A percentile compares a stretch with the other conserved stretches of the same genome.
These are phyloP conservation scores for Diaporthe vexans DNA, from an alignment of 2,329 filamentous ascomycete genomes.

Conservation along the genomic window DNA sequence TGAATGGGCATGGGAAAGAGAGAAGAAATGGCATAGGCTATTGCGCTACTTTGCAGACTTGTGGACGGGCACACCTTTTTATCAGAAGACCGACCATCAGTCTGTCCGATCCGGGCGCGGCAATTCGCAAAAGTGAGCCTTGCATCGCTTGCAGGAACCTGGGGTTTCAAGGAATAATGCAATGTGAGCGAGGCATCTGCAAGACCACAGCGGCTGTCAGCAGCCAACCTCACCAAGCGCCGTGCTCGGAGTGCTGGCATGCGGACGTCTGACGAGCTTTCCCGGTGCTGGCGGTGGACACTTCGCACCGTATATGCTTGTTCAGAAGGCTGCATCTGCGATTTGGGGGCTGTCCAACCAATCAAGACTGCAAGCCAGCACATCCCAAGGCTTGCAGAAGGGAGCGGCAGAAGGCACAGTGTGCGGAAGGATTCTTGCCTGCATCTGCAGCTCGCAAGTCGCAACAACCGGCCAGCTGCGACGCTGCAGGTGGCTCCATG, in stretches of 20 bases:
- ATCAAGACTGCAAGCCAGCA: not conserved
- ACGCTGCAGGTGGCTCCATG: not conserved
- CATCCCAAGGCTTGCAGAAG: not conserved
- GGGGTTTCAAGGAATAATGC: not conserved
- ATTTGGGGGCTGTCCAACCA: not conserved
- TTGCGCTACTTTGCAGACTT: not conserved
- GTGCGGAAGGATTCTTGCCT: not conserved
- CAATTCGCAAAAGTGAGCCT: too few relatives aligned
- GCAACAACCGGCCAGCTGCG: too few relatives aligned
- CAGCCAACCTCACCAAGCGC: too few relatives aligned
- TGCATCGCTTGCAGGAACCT: too few relatives aligned
- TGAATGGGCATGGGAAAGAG: not conserved
- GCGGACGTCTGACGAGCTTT: too few relatives aligned
- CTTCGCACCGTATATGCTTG: too few relatives aligned
- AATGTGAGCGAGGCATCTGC: not conserved
- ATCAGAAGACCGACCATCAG: not conserved
- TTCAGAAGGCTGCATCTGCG: too few relatives aligned
- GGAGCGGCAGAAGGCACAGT: not conserved
- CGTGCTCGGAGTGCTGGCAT: too few relatives aligned
- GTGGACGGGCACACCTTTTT: not conserved
- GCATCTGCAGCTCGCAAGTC: not conserved
- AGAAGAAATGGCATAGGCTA: not conserved
- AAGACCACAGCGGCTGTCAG: too few relatives aligned
- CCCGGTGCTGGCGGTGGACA: too few relatives aligned
- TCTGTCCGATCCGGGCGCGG: not conserved